Percentiles rank a stretch among this genome's conserved stretches.
Conservation (phyloP, 2,329 filamentous ascomycete genomes). For the Phyllosticta citriasiana region DNA sequence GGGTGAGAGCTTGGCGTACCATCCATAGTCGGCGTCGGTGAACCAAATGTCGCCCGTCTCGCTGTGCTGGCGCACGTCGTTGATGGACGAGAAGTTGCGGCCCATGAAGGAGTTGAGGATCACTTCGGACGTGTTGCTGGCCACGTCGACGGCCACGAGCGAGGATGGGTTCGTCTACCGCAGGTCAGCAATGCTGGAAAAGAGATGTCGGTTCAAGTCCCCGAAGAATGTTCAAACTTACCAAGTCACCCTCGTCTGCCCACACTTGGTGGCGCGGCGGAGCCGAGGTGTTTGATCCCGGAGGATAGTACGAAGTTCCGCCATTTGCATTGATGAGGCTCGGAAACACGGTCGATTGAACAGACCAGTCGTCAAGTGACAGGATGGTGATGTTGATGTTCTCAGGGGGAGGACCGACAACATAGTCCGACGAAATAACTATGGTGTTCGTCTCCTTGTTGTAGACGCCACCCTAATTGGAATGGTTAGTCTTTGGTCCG, state of each 20-base stretch:
- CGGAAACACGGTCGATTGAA: constrained; percentile 29
- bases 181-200: background rate
- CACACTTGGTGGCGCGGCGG: constrained; percentile 22
- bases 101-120: constrained; percentile 40
- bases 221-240: background rate
- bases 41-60: constrained; percentile 40
- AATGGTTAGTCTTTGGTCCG: background rate
- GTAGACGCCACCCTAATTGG: constrained; percentile 19
- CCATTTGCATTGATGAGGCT: constrained; percentile 30
- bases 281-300: constrained; percentile 15
- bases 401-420: constrained; percentile 16
- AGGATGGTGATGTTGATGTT: constrained; percentile 27
- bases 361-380: constrained; percentile 31
- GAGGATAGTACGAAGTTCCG: constrained; percentile 26
- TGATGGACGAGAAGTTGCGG: constrained; percentile 34
- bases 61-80: constrained; percentile 35
- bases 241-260: constrained; percentile 27
- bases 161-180: constrained; percentile 29
- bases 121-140: constrained; percentile 31
- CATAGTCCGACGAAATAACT: constrained; percentile 33
- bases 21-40: constrained; percentile 33
- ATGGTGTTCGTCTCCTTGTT: constrained; percentile 27
- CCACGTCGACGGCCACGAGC: constrained; percentile 35
- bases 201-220: constrained; percentile 13
- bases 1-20: constrained; percentile 42